Conservation (phyloP, 768 basidiomycete genomes). For the Rhodosporidiobolus odoratus region DNA sequence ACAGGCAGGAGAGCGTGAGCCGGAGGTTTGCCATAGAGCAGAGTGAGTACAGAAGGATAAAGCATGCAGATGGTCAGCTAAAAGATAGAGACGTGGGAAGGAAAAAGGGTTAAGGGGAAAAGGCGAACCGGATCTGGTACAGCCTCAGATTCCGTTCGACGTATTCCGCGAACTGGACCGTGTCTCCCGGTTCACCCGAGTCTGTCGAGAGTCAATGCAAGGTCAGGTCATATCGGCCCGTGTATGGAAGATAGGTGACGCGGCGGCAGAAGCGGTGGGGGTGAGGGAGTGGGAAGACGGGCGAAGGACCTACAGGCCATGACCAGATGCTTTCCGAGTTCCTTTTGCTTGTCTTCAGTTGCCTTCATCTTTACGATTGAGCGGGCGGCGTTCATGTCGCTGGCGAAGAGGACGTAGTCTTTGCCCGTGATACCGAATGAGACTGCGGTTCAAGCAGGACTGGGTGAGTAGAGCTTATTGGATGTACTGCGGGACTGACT, state of each 20-base stretch:
- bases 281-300: neutral
- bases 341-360: constrained; percentile 95
- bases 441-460: constrained; percentile 6
- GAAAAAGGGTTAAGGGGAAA: no score
- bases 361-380: constrained; percentile 97
- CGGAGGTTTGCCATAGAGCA: neutral
- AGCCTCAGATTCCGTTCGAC: constrained; percentile 92
- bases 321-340: constrained; percentile 78
- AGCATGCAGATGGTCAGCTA: neutral
- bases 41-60: neutral
- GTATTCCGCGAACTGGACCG: constrained; percentile 91
- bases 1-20: neutral
- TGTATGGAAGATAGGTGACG: constrained; percentile 16
- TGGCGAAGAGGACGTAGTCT: constrained; percentile 76
- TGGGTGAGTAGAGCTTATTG: no score
- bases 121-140: constrained; percentile 76
- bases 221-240: neutral
- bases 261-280: neutral
- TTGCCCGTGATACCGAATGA: constrained; percentile 39
- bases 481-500: neutral
- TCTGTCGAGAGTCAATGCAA: no score
- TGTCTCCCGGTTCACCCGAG: constrained; percentile 64
- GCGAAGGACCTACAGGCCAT: constrained; percentile 59
- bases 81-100: neutral
- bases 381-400: constrained; percentile 79